phyloP scores from a whole-genome alignment of 345 rosid species.

The Syzygium jambos region DNA sequence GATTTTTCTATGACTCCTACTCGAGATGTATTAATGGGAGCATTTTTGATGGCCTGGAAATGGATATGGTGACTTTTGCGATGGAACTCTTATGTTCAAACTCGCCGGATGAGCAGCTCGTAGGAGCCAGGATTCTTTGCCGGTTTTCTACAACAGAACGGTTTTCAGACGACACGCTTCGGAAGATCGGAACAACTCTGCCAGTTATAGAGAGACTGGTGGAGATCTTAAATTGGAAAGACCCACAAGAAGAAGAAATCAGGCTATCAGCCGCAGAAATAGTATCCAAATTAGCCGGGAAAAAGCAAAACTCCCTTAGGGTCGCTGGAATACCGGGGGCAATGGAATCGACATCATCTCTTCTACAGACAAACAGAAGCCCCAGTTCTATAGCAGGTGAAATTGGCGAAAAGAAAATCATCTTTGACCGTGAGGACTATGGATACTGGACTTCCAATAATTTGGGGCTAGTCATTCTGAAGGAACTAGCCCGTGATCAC shows the following conservation, averaged over 20 bases:
- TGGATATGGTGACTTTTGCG: conserved; percentile 64
- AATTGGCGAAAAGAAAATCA: conserved; percentile 35
- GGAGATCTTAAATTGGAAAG: conserved; percentile 82
- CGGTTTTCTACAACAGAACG: conserved; percentile 23
- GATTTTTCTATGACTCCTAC: conserved; percentile 78
- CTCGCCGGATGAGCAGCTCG: conserved; percentile 69
- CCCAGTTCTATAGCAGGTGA: conserved; percentile 44
- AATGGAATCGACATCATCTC: conserved; percentile 70
- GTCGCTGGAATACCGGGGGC: conserved; percentile 68
- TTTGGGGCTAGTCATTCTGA: conserved; percentile 59
- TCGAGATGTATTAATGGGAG: conserved; percentile 67
- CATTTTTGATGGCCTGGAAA: conserved; percentile 64
- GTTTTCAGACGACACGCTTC: conserved; percentile 60
- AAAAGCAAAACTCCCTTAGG: conserved; percentile 54
- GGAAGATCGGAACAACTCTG: conserved; percentile 58
- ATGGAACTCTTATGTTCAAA: conserved; percentile 62
- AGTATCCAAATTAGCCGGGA: conserved; percentile 51
- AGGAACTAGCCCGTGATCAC: conserved; percentile 58
- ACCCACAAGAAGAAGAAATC: conserved; percentile 66
- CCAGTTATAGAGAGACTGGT: conserved; percentile 54
- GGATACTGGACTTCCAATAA: conserved; percentile 56
- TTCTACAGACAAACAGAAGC: conserved; percentile 37
- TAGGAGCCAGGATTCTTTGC: conserved; percentile 51
- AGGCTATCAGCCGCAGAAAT: conserved; percentile 64
- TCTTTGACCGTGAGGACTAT: conserved; percentile 30